Evolutionary conservation across 2,329 filamentous ascomycete genomes (phyloP).

Genomic region (Didymella pomorum): DNA sequence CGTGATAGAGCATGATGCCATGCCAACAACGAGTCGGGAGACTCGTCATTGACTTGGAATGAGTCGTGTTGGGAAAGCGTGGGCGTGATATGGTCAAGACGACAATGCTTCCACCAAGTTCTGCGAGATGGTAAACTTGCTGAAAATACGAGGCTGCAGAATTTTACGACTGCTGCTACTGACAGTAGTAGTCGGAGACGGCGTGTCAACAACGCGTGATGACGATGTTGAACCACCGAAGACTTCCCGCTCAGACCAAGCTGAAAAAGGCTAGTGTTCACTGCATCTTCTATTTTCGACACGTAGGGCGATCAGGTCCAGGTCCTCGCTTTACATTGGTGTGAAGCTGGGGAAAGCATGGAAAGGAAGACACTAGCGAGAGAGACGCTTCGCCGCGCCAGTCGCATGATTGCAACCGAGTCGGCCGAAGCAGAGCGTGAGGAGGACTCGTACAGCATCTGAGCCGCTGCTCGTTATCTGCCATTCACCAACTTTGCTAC

Average conservation of each 20-base stretch:
- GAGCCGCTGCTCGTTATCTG: not conserved
- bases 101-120: not conserved
- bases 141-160: slow-evolving; percentile 1
- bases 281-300: slow-evolving; percentile 6
- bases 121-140: not conserved
- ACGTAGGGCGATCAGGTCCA: not conserved
- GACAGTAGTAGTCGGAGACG: not conserved
- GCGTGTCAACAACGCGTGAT: slow-evolving; percentile 7
- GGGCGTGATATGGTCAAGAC: too few species aligned
- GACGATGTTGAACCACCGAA: slow-evolving; percentile 7
- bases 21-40: not conserved
- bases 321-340: not conserved
- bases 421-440: not conserved
- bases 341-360: slow-evolving; percentile 1
- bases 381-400: too few species aligned
- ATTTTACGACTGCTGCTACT: not conserved
- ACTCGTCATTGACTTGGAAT: not conserved
- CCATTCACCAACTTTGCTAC: slow-evolving; percentile 1
- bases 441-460: not conserved
- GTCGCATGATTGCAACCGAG: not conserved
- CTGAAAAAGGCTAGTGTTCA: not conserved
- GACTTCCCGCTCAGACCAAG: not conserved
- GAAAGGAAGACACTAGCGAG: not conserved
- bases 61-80: not conserved
- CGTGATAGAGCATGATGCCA: not conserved